Evolutionary conservation across 495 filamentous ascomycete genomes (phyloP), one percentile per base, ranked within the genome.

Genomic region (Penicillium arizonense): DNA sequence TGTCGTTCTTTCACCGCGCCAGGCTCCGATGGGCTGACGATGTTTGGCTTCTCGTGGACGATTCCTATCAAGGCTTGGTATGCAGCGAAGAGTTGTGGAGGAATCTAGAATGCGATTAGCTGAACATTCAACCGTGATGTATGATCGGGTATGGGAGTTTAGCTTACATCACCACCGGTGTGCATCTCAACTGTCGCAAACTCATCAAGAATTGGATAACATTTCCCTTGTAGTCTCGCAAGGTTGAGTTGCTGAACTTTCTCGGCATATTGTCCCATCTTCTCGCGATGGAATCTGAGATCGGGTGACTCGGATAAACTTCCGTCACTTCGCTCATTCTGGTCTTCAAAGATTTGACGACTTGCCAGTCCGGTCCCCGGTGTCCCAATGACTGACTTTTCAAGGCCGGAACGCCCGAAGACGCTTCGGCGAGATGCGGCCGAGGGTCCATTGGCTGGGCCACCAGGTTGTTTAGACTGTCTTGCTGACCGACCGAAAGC

Each of bases 311-410:
- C 58, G 41, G 73, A 61, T 20, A 68, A 58, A n/a, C 62, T 59
- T 11, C 66, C 64, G 11, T 71, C 69, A 35, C 53, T 75, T 24
- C 79, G 77, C 40, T 88, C 82, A 30, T 80, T 77, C 0, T 85
- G 76, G 61, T 92, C 88, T 8, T 84, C 79, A 61, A 92, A 92
- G 61, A 81, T 62, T 44, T 82, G 78, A 52, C 52, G 75, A 56
- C 65, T 77, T 44, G 67, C 64, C 47, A 61, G 76, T 68, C 88
- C 80, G 53, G 76, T 75, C 34, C 77, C 82, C 13, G 89, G 86
- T 35, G 83, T 82, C 16, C 92, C 92, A 65, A 97, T 89, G 24
- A 96, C 87, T 12, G 91, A 95, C 56, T 84, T 87, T 50, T 89
- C 83, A 59, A 90, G 62, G 37, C 70, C 80, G 21, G 89, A 89